Conservation (phyloP, 2,329 filamentous ascomycete species). For the Colletotrichum truncatum region DNA sequence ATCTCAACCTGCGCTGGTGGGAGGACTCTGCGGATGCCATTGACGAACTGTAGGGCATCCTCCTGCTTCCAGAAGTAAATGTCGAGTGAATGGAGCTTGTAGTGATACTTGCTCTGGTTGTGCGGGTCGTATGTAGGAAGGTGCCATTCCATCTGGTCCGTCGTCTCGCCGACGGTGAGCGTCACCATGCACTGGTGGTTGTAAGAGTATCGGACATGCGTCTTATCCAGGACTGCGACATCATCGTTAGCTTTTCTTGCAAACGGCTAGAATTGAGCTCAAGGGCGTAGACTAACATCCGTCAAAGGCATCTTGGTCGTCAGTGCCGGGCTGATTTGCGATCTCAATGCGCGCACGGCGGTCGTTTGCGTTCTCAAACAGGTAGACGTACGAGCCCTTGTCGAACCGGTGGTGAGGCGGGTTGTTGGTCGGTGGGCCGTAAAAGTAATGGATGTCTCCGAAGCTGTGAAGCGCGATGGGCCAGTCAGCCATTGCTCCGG, state of each 20-base stretch:
- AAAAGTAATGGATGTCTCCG: constrained; percentile 82
- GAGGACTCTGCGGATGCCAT: constrained; percentile 72
- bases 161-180: constrained; percentile 66
- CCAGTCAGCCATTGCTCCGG: constrained; percentile 35
- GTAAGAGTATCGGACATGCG: constrained; percentile 75
- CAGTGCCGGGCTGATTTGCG: constrained; percentile 77
- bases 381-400: constrained; percentile 81
- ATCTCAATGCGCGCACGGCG: constrained; percentile 77
- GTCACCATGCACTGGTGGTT: constrained; percentile 78
- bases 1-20: constrained; percentile 69
- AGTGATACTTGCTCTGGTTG: constrained; percentile 82
- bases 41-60: constrained; percentile 76
- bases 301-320: constrained; percentile 82
- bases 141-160: constrained; percentile 73
- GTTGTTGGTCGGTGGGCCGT: constrained; percentile 70
- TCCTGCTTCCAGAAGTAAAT: constrained; percentile 82
- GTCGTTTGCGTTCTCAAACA: constrained; percentile 77
- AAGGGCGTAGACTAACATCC: constrained; percentile 66
- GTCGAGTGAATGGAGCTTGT: constrained; percentile 78
- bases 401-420: constrained; percentile 85
- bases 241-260: constrained; percentile 33
- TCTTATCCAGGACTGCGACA: constrained; percentile 72
- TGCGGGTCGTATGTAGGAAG: constrained; percentile 76
- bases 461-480: constrained; percentile 60
- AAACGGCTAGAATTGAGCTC: background rate